Percentiles rank a stretch among this genome's conserved stretches.
phyloP scores from a whole-genome alignment of 2,329 filamentous ascomycete species.

The Macroventuria anomochaeta region DNA sequence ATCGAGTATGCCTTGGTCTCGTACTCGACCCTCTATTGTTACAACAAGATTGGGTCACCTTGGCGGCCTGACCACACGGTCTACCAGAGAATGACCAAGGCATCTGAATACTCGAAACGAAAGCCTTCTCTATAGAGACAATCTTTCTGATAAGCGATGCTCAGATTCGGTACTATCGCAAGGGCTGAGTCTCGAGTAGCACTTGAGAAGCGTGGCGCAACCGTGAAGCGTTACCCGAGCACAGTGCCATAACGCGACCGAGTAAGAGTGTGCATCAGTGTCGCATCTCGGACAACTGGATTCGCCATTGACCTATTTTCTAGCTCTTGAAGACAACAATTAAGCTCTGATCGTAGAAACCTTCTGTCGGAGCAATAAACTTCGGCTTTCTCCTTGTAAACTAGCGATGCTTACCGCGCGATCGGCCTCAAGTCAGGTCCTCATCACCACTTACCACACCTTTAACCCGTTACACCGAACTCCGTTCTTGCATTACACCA shows the following conservation, averaged over 20 bases:
- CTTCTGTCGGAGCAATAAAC: background rate
- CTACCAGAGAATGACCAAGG: too few species aligned
- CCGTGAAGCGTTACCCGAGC: background rate
- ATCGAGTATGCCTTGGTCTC: background rate
- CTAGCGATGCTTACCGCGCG: background rate
- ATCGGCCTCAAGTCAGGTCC: background rate
- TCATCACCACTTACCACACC: background rate
- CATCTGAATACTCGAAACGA: too few species aligned
- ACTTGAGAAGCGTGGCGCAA: background rate
- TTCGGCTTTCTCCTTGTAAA: background rate
- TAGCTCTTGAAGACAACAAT: background rate
- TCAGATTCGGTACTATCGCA: background rate
- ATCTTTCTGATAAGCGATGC: background rate
- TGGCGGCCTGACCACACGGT: background rate
- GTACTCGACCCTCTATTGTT: background rate
- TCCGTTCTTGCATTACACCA: conserved; percentile 6
- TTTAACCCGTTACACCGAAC: background rate
- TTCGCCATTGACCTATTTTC: too few species aligned
- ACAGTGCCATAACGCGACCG: background rate
- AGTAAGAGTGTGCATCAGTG: background rate
- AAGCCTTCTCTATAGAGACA: too few species aligned
- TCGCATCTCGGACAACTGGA: background rate
- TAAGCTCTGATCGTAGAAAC: background rate
- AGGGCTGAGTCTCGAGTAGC: background rate
- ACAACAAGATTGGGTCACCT: background rate